phyloP scores from a whole-genome alignment of 164 flowering plant species.

The Akebia trifoliata region DNA sequence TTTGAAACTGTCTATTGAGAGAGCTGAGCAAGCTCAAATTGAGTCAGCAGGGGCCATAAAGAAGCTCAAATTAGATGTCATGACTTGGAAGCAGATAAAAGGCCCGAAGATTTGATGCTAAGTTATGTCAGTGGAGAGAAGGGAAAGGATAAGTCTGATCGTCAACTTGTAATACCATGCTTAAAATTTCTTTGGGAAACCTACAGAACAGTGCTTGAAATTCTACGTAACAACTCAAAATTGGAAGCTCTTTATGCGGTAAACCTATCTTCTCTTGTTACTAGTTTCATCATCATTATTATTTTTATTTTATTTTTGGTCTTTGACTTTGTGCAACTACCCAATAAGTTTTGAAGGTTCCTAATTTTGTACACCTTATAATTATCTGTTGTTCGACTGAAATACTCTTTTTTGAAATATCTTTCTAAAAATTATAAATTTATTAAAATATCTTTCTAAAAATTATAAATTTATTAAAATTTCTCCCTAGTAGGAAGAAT shows the following conservation, averaged over 20 bases:
- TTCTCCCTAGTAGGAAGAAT: too few relatives aligned
- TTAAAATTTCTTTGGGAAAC: slow-evolving; percentile 99
- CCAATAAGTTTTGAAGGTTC: too few relatives aligned
- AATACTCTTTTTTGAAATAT: too few relatives aligned
- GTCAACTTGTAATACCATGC: slow-evolving; percentile 97
- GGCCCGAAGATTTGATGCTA: slow-evolving; percentile 95
- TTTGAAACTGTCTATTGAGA: slow-evolving; percentile 86
- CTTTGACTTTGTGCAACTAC: too few relatives aligned
- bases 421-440: too few relatives aligned
- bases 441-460: too few relatives aligned
- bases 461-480: too few relatives aligned
- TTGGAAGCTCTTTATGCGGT: slow-evolving; percentile 92
- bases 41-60: slow-evolving; percentile 89
- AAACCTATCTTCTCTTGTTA: slow-evolving; percentile 7
- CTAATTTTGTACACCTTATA: too few relatives aligned
- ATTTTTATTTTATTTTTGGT: too few relatives aligned
- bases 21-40: slow-evolving; percentile 81
- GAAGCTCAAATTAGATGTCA: slow-evolving; percentile 94
- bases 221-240: slow-evolving; percentile 86
- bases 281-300: neutral
- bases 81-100: slow-evolving; percentile 90
- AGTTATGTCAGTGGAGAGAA: slow-evolving; percentile 98
- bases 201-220: slow-evolving; percentile 87
- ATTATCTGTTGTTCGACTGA: too few relatives aligned
- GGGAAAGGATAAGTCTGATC: slow-evolving; percentile 92